Conservation (phyloP, 768 basidiomycete genomes). For the Tricholoma saponaceum region DNA sequence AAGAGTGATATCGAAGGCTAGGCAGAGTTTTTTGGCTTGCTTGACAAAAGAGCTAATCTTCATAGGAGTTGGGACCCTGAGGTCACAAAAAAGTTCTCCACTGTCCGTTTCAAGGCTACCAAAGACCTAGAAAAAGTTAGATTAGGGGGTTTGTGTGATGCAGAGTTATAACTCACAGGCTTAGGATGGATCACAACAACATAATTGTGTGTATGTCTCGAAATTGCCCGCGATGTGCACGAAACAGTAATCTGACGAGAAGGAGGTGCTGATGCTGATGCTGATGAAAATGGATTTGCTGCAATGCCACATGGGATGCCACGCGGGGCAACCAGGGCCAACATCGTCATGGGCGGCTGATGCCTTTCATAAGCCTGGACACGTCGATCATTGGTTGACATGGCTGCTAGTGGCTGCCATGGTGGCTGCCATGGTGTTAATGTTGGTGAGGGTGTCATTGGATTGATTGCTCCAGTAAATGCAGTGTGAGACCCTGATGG, state of each 20-base stretch:
- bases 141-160: neutral
- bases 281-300: neutral
- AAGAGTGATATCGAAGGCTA: neutral
- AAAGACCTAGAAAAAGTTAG: neutral
- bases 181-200: neutral
- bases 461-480: neutral
- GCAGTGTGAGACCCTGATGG: too few species aligned
- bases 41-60: neutral
- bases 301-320: neutral
- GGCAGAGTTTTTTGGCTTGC: neutral
- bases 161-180: neutral
- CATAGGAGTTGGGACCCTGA: neutral
- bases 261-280: neutral
- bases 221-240: neutral
- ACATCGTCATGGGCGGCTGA: neutral
- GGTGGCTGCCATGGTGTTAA: neutral
- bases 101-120: neutral
- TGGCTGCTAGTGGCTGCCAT: neutral
- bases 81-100: neutral
- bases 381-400: neutral
- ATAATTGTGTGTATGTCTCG: neutral
- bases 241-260: neutral
- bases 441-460: neutral
- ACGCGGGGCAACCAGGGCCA: neutral
- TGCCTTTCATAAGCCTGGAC: neutral